Base-by-base conservation (phyloP, 129 eudicot species). In the Centella asiatica region DNA sequence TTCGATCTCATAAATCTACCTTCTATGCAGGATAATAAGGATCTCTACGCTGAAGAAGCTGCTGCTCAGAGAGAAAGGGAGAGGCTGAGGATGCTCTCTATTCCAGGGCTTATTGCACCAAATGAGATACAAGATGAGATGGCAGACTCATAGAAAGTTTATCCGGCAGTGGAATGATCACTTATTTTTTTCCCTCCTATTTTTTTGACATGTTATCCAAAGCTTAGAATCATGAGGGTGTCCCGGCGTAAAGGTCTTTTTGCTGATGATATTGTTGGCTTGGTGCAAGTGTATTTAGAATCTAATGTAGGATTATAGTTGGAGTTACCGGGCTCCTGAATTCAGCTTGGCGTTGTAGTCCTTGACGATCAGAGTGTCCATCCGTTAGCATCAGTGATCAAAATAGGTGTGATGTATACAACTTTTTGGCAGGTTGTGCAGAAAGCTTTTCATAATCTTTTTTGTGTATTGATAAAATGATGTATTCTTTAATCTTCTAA, bases 21-120 rank as follows among this genome's bases (percentile, higher is more conserved):
- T 6, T 40, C 24, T 58, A 8, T 69, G 69, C 74, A 93, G 99
- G 99, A 93, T 54, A 93, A 93, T 81, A 93, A 93, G 76, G 99
- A 93, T 72, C 86, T 93, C 4, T 93, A 85, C 54, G 96, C 99
- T 2, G 99, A 93, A 65, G 99, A 93, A 74, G 95, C 96, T 57
- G 99, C 99, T 44, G 89, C 81, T 51, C 99, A 93, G 67, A 82
- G 78, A 67, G 96, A 93, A 59, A 88, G 81, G 75, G 96, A 93
- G 32, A 73, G 99, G 13, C 95, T 80, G 44, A 68, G 96, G 29
- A 88, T 85, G 93, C 92, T 85, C 32, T 60, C 81, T 17, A 88
- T 93, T 60, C 99, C 99, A 3, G 99, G 99, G 44, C 95, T 93
- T 45, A 80, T 93, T 62, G 95, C 99, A 2, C 99, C 99, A 51